Evolutionary conservation across 139 green algal genomes (phyloP).

Genomic region (Dunaliella sp.): DNA sequence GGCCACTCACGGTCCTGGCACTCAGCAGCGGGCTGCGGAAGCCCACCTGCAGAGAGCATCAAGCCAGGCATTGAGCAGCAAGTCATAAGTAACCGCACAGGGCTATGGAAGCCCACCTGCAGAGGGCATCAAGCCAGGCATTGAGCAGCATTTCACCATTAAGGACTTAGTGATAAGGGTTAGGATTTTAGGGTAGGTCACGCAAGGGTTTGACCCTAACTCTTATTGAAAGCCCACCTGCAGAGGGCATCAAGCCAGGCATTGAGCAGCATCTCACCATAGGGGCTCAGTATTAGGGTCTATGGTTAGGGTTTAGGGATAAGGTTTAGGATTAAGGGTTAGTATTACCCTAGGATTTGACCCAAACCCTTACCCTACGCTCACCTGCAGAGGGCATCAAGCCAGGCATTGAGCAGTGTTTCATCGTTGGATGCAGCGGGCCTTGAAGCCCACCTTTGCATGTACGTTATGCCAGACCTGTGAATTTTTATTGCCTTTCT

Average conservation of each 20-base stretch:
- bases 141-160: background rate
- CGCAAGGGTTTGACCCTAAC: too few relatives aligned
- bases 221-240: constrained; percentile 1
- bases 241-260: background rate
- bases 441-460: too few relatives aligned
- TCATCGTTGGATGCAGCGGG: too few relatives aligned
- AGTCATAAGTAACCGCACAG: background rate
- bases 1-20: background rate
- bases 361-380: too few relatives aligned
- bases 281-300: background rate
- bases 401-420: background rate
- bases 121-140: background rate
- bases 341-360: too few relatives aligned
- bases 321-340: too few relatives aligned
- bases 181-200: too few relatives aligned
- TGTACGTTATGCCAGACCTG: too few relatives aligned
- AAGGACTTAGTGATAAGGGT: background rate
- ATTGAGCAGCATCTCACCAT: background rate
- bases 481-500: too few relatives aligned
- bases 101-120: background rate
- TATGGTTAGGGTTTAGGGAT: too few relatives aligned
- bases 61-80: background rate
- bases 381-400: background rate
- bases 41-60: constrained; percentile 1
- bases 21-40: background rate